Percentiles rank a stretch among this genome's conserved stretches.
These are phyloP conservation scores for Rhinocladiella similis DNA, from an alignment of 2,329 filamentous ascomycete species.

Conservation along the genomic window DNA sequence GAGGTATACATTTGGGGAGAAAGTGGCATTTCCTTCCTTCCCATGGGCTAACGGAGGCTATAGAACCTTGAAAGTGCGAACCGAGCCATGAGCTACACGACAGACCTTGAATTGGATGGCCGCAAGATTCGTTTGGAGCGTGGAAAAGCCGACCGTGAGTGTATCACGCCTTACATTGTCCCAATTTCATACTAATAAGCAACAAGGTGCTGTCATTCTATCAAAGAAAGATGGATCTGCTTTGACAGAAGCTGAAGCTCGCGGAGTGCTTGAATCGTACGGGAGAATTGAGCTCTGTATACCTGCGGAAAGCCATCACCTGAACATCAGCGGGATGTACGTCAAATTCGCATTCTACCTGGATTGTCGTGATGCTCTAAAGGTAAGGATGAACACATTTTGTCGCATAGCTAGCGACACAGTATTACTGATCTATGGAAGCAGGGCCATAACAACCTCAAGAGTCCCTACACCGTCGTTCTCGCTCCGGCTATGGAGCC, in stretches of 20 bases:
- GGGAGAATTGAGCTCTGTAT: conserved; percentile 23
- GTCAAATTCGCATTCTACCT: conserved; percentile 30
- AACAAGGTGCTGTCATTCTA: conserved; percentile 26
- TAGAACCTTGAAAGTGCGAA: conserved; percentile 34
- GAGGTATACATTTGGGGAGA: conserved; percentile 31
- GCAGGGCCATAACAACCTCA: conserved; percentile 21
- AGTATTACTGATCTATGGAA: not conserved
- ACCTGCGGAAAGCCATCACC: conserved; percentile 7
- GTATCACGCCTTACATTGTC: not conserved
- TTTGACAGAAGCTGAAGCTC: conserved; percentile 24
- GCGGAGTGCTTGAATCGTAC: conserved; percentile 20
- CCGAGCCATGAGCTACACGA: conserved; percentile 25
- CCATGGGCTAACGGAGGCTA: conserved; percentile 12
- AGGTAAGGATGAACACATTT: conserved; percentile 13
- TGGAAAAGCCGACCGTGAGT: conserved; percentile 28
- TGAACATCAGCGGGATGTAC: conserved; percentile 12
- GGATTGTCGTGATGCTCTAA: conserved; percentile 29
- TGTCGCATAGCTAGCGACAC: no score
- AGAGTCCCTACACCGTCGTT: conserved; percentile 13
- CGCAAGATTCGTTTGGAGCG: conserved; percentile 27
- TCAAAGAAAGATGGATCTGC: conserved; percentile 18
- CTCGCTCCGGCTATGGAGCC: conserved; percentile 23
- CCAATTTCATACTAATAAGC: conserved; percentile 5
- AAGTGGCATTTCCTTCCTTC: not conserved
- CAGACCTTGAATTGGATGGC: conserved; percentile 23